Evolutionary conservation across 2,329 filamentous ascomycete species (phyloP).

Genomic region (Fusarium sp.): DNA sequence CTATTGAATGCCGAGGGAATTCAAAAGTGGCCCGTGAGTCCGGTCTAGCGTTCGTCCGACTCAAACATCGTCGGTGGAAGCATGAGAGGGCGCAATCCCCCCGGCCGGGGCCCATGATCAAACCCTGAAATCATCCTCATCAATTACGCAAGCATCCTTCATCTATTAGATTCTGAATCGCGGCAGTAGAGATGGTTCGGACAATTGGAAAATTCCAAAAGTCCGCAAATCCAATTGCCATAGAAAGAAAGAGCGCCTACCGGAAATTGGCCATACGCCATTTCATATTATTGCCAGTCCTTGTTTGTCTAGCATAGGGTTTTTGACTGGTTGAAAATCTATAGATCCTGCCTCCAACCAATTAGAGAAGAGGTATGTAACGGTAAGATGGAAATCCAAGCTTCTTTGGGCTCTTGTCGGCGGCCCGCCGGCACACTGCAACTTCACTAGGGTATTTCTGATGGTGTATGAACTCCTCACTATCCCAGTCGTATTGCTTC

Average conservation of each 20-base stretch:
- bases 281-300: not conserved
- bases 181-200: not conserved
- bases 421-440: not conserved
- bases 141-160: not conserved
- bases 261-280: not conserved
- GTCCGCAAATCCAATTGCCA: not conserved
- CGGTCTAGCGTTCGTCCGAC: fast-evolving
- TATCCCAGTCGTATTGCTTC: not conserved
- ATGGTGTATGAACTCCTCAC: not conserved
- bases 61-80: too few relatives aligned
- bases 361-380: not conserved
- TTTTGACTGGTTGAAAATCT: not conserved
- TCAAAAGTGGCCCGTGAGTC: too few relatives aligned
- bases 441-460: not conserved
- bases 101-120: too few relatives aligned
- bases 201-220: not conserved
- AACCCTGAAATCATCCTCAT: fast-evolving
- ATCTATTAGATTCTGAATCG: not conserved
- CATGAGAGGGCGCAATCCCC: too few relatives aligned
- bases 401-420: not conserved
- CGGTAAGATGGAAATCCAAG: not conserved
- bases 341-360: not conserved
- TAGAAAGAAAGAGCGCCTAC: not conserved
- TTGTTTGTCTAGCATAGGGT: not conserved
- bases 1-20: fast-evolving